Percentiles rank a stretch among this genome's conserved stretches.
Conservation (phyloP, 2,329 filamentous ascomycete species). For the Colletotrichum lindemuthianum region DNA sequence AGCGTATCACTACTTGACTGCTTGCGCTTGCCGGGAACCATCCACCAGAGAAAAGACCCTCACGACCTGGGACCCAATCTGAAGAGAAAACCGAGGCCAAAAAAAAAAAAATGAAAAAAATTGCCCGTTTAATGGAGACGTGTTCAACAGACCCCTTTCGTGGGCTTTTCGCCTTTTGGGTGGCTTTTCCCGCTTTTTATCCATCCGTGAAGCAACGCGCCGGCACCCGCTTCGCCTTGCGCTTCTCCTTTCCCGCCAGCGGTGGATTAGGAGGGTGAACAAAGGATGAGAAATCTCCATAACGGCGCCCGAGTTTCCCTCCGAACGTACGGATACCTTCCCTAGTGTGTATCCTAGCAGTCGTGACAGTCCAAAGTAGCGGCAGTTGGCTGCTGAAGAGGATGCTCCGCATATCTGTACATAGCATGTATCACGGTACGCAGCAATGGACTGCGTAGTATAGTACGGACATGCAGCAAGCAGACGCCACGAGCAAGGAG, state of each 20-base stretch:
- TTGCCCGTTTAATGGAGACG: constrained; percentile 3
- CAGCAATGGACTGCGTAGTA: too few species aligned
- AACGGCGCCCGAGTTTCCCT: constrained; percentile 19
- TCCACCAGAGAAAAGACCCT: too few species aligned
- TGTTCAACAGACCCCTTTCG: neutral
- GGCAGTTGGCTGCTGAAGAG: too few species aligned
- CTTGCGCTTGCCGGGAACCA: too few species aligned
- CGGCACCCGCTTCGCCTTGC: constrained; percentile 19
- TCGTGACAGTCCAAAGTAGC: too few species aligned
- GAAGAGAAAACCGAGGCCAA: neutral
- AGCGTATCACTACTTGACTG: too few species aligned
- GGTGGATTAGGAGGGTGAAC: constrained; percentile 13
- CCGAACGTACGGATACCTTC: neutral
- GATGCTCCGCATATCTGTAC: too few species aligned
- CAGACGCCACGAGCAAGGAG: too few species aligned
- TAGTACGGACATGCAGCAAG: too few species aligned
- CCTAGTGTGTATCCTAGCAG: too few species aligned
- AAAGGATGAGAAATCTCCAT: neutral
- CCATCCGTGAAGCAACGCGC: constrained; percentile 24
- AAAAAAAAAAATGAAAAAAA: constrained; percentile 5
- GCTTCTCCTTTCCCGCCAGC: constrained; percentile 13
- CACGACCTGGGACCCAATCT: neutral
- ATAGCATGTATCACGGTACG: too few species aligned
- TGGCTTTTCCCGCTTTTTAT: constrained; percentile 5
- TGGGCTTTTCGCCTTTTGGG: too few species aligned